These are phyloP conservation scores for Colletotrichum nymphaeae DNA, from an alignment of 2,329 filamentous ascomycete species.

Conservation along the genomic window DNA sequence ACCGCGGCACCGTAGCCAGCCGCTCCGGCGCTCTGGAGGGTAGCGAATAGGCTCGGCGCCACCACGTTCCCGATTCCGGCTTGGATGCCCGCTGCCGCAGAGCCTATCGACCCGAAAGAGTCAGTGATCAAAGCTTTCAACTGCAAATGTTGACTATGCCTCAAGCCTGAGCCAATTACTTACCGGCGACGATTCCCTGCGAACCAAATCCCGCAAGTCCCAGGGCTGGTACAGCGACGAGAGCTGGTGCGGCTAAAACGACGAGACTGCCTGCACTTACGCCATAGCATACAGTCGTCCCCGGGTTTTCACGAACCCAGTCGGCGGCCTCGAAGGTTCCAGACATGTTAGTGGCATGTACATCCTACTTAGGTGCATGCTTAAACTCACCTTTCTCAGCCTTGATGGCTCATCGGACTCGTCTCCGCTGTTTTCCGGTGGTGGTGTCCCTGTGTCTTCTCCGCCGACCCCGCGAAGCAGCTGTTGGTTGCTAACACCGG, in stretches of 20 bases:
- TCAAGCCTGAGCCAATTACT: background rate
- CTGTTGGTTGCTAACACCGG: background rate
- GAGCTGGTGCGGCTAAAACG: background rate
- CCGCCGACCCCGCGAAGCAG: background rate
- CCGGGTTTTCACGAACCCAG: background rate
- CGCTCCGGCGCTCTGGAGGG: background rate
- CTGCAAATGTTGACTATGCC: too few species aligned
- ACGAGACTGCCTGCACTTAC: background rate
- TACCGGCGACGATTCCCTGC: background rate
- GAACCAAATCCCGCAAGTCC: background rate
- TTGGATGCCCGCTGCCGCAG: background rate
- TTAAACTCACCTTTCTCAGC: background rate
- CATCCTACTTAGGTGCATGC: fast-evolving
- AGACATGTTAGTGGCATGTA: background rate
- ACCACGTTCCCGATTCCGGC: background rate
- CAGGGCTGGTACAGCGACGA: background rate
- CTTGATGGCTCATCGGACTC: background rate
- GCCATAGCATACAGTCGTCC: background rate
- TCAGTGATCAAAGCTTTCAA: background rate
- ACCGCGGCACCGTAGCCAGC: background rate
- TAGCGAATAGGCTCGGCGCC: background rate
- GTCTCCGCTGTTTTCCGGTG: background rate
- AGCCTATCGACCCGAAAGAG: background rate
- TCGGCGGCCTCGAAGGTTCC: background rate
- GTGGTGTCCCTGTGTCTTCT: too few species aligned